Evolutionary conservation across 2,329 filamentous ascomycete species (phyloP).

Genomic region (Blastomyces gilchristii): DNA sequence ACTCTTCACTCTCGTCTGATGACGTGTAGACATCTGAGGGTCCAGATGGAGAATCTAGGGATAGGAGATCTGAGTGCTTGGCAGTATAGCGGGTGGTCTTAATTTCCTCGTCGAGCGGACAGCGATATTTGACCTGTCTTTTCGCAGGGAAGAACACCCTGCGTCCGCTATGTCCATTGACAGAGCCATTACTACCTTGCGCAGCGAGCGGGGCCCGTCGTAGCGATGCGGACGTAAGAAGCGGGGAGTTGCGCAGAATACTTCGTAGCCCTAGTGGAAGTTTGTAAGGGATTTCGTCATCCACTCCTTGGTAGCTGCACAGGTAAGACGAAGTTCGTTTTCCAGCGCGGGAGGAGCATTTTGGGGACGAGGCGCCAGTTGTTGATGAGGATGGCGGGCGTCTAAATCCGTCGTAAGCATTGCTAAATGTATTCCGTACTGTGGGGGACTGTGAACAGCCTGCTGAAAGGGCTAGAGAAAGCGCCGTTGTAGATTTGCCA

Average conservation of each 20-base stretch:
- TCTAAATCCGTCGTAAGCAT: slow-evolving; percentile 43
- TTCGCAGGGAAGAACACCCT: slow-evolving; percentile 43
- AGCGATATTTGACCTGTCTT: slow-evolving; percentile 49
- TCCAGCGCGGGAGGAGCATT: slow-evolving; percentile 17
- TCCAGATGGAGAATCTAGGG: slow-evolving; percentile 14
- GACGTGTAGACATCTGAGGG: slow-evolving; percentile 20
- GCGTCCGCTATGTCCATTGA: slow-evolving; percentile 28
- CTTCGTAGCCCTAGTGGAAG: slow-evolving; percentile 36
- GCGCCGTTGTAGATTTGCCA: slow-evolving; percentile 43
- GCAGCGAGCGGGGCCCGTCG: slow-evolving; percentile 34
- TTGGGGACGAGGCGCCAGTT: slow-evolving; percentile 20
- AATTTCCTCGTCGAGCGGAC: slow-evolving; percentile 50
- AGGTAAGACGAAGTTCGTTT: slow-evolving; percentile 9
- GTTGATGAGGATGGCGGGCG: slow-evolving; percentile 29
- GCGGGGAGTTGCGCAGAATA: slow-evolving; percentile 40
- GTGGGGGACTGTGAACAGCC: slow-evolving; percentile 45
- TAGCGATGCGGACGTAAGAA: slow-evolving; percentile 23
- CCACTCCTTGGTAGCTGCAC: background rate
- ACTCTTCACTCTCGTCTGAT: slow-evolving; percentile 12
- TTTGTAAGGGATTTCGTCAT: slow-evolving; percentile 28
- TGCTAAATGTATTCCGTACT: slow-evolving; percentile 51
- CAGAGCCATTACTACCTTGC: slow-evolving; percentile 23
- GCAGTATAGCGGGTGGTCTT: slow-evolving; percentile 45
- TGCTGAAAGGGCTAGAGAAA: slow-evolving; percentile 46
- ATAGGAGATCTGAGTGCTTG: slow-evolving; percentile 46